Evolutionary conservation across 352 stramenopile genomes (phyloP), one percentile per base, ranked within the genome.

Genomic region (Globisporangium canariense): DNA sequence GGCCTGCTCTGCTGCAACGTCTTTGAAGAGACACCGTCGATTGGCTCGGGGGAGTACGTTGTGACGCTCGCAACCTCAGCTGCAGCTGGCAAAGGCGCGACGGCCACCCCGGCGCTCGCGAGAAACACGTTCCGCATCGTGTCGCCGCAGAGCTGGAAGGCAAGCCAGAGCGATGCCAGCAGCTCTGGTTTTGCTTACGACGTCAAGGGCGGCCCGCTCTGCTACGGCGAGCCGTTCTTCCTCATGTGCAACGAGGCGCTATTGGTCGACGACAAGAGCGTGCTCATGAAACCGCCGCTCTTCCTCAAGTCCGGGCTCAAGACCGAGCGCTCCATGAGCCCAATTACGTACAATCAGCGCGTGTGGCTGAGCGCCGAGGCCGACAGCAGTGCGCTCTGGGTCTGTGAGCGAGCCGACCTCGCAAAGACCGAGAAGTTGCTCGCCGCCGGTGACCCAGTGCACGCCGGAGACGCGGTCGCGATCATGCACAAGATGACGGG

Each of bases 401-500:
- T 79, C 55, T 93, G 85, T 58, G 66, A 68, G 16, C 82, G 76
- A 16, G 87, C 83, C 0, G 82, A 94, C 46, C 72, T 92, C 16
- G 66, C 77, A 13, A 69, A 69, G 1, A 83, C 83, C 0, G 81
- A 91, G 45, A 92, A 90, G 69, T 65, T 91, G 3, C 81, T 95
- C n/a, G 75, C 81, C 14, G 70, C 71, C 0, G 79, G 84, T 0
- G 69, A 70, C 5, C 73, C 69, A 13, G 74, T 95, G 2, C 30
- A 52, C 6, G 65, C 74, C 0, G 79, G 79, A 0, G 87, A 95
- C 43, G 54, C 58, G 2, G 64, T 94, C 54, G 75, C 83, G 4
- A 56, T 95, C 43, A 63, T 90, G 55, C 87, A 95, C 71, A 93
- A 95, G 71, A 95, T 95, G 87, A 93, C 87, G 0, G 83, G 85